Base-by-base conservation (phyloP, 139 green algal genomes). In the Chlamydomonas sp. region DNA sequence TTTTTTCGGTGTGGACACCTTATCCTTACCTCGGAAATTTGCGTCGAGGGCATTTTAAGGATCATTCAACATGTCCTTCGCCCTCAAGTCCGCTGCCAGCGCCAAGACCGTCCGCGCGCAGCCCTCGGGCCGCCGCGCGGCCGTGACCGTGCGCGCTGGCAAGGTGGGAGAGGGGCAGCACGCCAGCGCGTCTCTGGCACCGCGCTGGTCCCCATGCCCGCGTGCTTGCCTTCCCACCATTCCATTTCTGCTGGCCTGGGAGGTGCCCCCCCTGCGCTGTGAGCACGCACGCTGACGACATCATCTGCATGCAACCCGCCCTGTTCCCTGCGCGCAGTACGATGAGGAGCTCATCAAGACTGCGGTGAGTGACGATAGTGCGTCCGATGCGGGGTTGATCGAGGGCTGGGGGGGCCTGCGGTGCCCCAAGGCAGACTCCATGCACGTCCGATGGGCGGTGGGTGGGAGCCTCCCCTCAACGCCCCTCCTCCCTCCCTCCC, bases 281-380 rank as follows among this genome's bases (percentile, higher is more conserved):
- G n/a, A 20, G 20, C n/a, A 20, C 50, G 50, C n/a, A 62, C 50
- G 5, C 50, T 62, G 50, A 35, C 24, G n/a, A 8, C n/a, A 5
- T 62, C n/a, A 10, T 24, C n/a, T 62, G 6, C 20, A 62, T 62
- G 5, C 22, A 16, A 10, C 22, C 5, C 50, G 30, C n/a, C 50
- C 50, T 20, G 28, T 20, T 31, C 13, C 50, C 50, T 31, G 24
- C 30, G 50, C 50, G 30, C 62, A 69, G 62, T 69, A 69, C 22
- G 62, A 69, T 30, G 62, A 69, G 62, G 62, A 69, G 62, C 62
- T 69, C 22, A 69, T 69, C 62, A 69, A 69, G 37, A 69, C 62
- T 31, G 62, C 62, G 36, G 62, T 69, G 22, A 69, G 62, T 28
- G 29, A 8, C 50, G 50, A 54, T 54, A 54, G 20, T 54, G 20